Percentiles rank a stretch among this genome's conserved stretches.
These are phyloP conservation scores for Saccharomycopsis vini DNA, from an alignment of 805 yeast species.

Conservation along the genomic window DNA sequence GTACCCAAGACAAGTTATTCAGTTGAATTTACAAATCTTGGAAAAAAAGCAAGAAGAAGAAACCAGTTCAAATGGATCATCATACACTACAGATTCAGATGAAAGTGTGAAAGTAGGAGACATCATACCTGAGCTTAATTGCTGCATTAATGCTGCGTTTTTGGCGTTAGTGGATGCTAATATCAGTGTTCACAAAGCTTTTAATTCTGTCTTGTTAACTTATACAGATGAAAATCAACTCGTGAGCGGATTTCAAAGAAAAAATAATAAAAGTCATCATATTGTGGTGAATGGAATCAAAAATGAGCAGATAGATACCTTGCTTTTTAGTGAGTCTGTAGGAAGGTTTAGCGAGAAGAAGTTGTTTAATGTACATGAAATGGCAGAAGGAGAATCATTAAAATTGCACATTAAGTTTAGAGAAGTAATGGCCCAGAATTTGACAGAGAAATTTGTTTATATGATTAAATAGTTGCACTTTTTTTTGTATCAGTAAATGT, in stretches of 20 bases:
- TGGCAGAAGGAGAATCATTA: neutral
- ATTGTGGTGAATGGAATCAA: constrained; percentile 17
- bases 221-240: constrained; percentile 2
- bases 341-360: constrained; percentile 10
- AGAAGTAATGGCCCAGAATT: neutral
- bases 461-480: too few relatives aligned
- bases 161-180: constrained; percentile 78
- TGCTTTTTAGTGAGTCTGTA: constrained; percentile 13
- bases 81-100: neutral
- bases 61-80: too few relatives aligned
- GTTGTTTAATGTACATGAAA: constrained; percentile 4
- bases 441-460: constrained; percentile 1
- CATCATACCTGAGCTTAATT: constrained; percentile 47
- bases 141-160: constrained; percentile 63
- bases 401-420: neutral
- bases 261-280: constrained; percentile 10
- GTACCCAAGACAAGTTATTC: constrained; percentile 75
- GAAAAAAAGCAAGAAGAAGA: constrained; percentile 32
- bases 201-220: constrained; percentile 11
- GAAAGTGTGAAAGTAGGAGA: constrained; percentile 16
- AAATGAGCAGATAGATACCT: constrained; percentile 6
- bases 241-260: neutral
- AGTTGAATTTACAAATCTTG: constrained; percentile 56
- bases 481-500: too few relatives aligned
- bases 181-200: constrained; percentile 38